These are phyloP conservation scores for Lineolata rhizophorae DNA, from an alignment of 495 filamentous ascomycete species.

Conservation along the genomic window DNA sequence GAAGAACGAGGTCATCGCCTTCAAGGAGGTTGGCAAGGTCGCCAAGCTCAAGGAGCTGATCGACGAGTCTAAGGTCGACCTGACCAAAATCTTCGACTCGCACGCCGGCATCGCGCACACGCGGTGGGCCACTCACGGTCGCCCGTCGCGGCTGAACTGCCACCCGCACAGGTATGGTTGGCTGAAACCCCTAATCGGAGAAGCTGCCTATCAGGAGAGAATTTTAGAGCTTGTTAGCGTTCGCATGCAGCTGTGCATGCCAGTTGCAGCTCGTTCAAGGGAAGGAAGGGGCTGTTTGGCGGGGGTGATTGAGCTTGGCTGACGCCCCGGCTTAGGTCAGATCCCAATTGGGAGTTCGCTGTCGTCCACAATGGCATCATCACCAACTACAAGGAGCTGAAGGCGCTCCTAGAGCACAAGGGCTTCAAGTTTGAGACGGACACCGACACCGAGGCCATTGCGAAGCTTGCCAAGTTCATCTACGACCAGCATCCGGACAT, in stretches of 20 bases:
- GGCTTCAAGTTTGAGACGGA: conserved; percentile 97
- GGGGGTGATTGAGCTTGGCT: conserved; percentile 4
- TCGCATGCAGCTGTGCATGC: no score
- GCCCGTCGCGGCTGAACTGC: conserved; percentile 84
- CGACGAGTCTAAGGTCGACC: conserved; percentile 57
- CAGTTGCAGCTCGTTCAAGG: no score
- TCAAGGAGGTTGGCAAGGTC: conserved; percentile 98
- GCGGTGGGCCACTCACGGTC: conserved; percentile 93
- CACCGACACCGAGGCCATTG: conserved; percentile 97
- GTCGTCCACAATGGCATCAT: conserved; percentile 99
- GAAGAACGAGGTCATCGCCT: conserved; percentile 91
- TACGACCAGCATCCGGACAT: conserved; percentile 90
- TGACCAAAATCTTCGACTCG: conserved; percentile 83
- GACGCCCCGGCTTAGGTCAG: conserved; percentile 26
- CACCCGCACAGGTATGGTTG: conserved; percentile 90
- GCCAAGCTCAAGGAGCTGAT: conserved; percentile 88
- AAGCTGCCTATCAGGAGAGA: neutral
- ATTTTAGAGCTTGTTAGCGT: neutral
- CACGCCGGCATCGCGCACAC: conserved; percentile 98
- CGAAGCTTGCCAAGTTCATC: conserved; percentile 94
- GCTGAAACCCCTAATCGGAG: conserved; percentile 1
- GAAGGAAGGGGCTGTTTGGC: no score
- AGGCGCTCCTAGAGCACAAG: conserved; percentile 77
- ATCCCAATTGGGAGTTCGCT: conserved; percentile 83
- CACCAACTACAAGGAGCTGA: conserved; percentile 99